Evolutionary conservation across 176 grass and related monocot genomes (phyloP).

Genomic region (Poa pratensis): DNA sequence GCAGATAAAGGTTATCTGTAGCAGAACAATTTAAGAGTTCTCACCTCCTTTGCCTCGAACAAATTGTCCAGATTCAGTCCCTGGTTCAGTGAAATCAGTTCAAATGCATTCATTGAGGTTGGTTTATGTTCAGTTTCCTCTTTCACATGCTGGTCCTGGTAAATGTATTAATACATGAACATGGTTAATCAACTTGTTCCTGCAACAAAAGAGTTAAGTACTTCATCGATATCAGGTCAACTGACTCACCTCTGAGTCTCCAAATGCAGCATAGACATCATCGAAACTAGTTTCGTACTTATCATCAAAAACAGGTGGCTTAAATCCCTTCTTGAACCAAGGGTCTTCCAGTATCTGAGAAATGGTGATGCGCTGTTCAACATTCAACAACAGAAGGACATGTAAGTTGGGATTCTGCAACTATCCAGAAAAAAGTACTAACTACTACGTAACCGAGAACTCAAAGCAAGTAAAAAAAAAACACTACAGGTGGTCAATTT

Average conservation of each 20-base stretch:
- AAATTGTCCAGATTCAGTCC: slow-evolving; percentile 95
- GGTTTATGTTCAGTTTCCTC: slow-evolving; percentile 92
- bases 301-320: slow-evolving; percentile 77
- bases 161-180: slow-evolving; percentile 28
- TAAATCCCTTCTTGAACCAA: slow-evolving; percentile 98
- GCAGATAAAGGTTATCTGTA: not conserved
- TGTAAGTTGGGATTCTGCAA: slow-evolving; percentile 28
- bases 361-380: slow-evolving; percentile 79
- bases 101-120: slow-evolving; percentile 95
- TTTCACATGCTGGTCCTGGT: slow-evolving; percentile 80
- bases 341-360: slow-evolving; percentile 87
- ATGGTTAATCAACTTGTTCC: slow-evolving; percentile 33
- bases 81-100: slow-evolving; percentile 92
- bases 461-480: not conserved
- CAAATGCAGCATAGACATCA: slow-evolving; percentile 95
- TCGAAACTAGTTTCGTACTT: slow-evolving; percentile 79
- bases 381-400: slow-evolving; percentile 11
- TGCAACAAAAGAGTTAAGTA: slow-evolving; percentile 27
- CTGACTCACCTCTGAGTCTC: slow-evolving; percentile 87
- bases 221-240: slow-evolving; percentile 33
- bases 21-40: slow-evolving; percentile 3
- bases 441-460: not conserved
- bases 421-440: not conserved
- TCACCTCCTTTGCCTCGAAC: slow-evolving; percentile 84
- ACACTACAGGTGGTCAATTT: not conserved